These are phyloP conservation scores for Achlya hypogyna DNA, from an alignment of 352 stramenopile genomes.

Conservation along the genomic window DNA sequence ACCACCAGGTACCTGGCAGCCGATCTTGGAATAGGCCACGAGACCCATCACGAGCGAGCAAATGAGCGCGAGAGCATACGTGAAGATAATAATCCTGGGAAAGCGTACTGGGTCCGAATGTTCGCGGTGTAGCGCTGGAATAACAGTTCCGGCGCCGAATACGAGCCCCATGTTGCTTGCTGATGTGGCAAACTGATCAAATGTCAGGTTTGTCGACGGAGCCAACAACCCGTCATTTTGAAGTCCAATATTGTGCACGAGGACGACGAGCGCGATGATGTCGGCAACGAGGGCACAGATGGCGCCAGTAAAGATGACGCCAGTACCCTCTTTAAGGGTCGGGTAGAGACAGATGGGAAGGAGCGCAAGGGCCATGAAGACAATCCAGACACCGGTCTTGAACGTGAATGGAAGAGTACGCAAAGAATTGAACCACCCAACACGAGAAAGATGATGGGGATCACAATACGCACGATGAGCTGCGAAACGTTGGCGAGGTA, in stretches of 20 bases:
- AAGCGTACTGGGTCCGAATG: slow-evolving; percentile 20
- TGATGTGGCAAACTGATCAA: slow-evolving; percentile 7
- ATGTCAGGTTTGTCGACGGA: slow-evolving; percentile 11
- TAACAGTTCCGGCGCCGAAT: slow-evolving; percentile 21
- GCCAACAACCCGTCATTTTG: not conserved
- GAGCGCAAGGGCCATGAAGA: slow-evolving; percentile 22
- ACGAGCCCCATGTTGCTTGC: slow-evolving; percentile 22
- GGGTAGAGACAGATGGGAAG: slow-evolving; percentile 23
- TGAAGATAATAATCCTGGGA: slow-evolving; percentile 19
- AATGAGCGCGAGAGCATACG: slow-evolving; percentile 5
- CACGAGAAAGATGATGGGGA: slow-evolving; percentile 20
- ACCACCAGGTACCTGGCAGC: slow-evolving; percentile 18
- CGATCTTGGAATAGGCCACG: slow-evolving; percentile 36
- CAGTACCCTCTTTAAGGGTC: slow-evolving; percentile 22
- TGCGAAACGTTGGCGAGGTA: slow-evolving; percentile 13
- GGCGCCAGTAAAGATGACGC: slow-evolving; percentile 14
- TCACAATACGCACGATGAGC: slow-evolving; percentile 17
- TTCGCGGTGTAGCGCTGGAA: slow-evolving; percentile 21
- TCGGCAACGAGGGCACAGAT: slow-evolving; percentile 19
- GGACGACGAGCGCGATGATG: slow-evolving; percentile 15
- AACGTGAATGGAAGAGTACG: slow-evolving; percentile 19
- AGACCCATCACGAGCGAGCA: slow-evolving; percentile 30
- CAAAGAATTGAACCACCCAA: slow-evolving; percentile 17
- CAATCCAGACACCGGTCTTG: slow-evolving; percentile 18
- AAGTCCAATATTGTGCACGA: slow-evolving; percentile 7